Conservation (phyloP, 805 yeast species). For the Nakazawaea peltata region DNA sequence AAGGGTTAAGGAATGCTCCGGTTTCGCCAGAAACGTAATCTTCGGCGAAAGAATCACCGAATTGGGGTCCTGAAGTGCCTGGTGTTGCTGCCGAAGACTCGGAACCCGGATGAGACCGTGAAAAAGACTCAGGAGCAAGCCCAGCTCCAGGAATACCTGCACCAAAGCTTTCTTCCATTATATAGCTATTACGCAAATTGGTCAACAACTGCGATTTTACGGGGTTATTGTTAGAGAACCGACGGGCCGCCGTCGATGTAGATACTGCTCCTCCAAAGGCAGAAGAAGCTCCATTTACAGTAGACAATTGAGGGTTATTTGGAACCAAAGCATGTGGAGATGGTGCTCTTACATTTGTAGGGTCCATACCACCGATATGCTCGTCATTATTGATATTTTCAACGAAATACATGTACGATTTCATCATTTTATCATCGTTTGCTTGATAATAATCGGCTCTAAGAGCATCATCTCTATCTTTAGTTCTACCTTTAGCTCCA, state of each 20-base stretch:
- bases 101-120: too few species aligned
- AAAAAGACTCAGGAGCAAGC: too few species aligned
- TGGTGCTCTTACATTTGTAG: too few species aligned
- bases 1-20: too few species aligned
- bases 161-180: slow-evolving; percentile 39
- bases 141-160: too few species aligned
- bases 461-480: slow-evolving; percentile 28
- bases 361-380: too few species aligned
- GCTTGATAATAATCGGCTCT: slow-evolving; percentile 34
- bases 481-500: too few species aligned
- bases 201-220: slow-evolving; percentile 17
- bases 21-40: slow-evolving; percentile 23
- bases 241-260: too few species aligned
- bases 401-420: slow-evolving; percentile 78
- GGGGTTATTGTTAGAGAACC: too few species aligned
- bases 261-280: slow-evolving; percentile 7
- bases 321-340: too few species aligned
- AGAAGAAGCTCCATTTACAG: slow-evolving; percentile 14
- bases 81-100: too few species aligned
- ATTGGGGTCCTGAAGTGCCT: too few species aligned
- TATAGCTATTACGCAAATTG: slow-evolving; percentile 20
- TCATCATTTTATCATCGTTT: slow-evolving; percentile 84
- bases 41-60: neutral
- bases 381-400: slow-evolving; percentile 28
- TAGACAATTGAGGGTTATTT: slow-evolving; percentile 8